phyloP scores from a whole-genome alignment of 83 land plant species.

The Diphasiastrum complanatum region DNA sequence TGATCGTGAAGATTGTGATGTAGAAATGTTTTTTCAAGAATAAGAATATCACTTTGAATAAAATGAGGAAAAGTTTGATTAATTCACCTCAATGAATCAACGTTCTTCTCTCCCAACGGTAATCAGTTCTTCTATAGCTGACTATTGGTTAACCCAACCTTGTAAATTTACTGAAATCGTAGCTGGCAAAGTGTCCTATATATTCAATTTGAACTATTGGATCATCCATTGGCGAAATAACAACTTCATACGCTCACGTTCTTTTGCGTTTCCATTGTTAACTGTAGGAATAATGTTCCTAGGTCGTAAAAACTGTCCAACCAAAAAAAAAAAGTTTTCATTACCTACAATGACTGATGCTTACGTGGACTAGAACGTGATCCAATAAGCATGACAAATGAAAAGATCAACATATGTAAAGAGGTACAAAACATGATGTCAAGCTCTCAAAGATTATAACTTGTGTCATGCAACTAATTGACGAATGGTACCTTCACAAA shows the following conservation, averaged over 20 bases:
- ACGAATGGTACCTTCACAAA: slow-evolving; percentile 50
- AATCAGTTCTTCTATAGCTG: too few relatives aligned
- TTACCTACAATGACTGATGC: not conserved
- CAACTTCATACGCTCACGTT: slow-evolving; percentile 57
- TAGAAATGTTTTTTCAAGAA: too few relatives aligned
- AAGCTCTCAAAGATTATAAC: not conserved
- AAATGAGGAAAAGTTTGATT: too few relatives aligned
- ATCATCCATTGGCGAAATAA: slow-evolving; percentile 54
- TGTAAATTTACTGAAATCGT: too few relatives aligned
- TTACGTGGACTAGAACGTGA: not conserved
- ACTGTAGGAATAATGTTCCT: slow-evolving; percentile 67
- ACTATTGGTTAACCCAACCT: too few relatives aligned
- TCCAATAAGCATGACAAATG: not conserved
- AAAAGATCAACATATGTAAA: not conserved
- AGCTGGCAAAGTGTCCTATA: too few relatives aligned
- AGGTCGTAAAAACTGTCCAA: slow-evolving; percentile 47
- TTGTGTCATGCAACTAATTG: not conserved
- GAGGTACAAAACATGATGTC: not conserved
- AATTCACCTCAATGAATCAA: too few relatives aligned
- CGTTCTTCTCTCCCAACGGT: too few relatives aligned
- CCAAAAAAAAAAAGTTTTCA: not conserved
- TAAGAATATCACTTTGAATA: too few relatives aligned
- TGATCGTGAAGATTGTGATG: too few relatives aligned
- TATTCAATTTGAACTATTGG: too few relatives aligned
- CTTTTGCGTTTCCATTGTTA: slow-evolving; percentile 50